These are phyloP conservation scores for Salmacisia buchloeana DNA, from an alignment of 1,284 basidiomycete species.

Conservation along the genomic window DNA sequence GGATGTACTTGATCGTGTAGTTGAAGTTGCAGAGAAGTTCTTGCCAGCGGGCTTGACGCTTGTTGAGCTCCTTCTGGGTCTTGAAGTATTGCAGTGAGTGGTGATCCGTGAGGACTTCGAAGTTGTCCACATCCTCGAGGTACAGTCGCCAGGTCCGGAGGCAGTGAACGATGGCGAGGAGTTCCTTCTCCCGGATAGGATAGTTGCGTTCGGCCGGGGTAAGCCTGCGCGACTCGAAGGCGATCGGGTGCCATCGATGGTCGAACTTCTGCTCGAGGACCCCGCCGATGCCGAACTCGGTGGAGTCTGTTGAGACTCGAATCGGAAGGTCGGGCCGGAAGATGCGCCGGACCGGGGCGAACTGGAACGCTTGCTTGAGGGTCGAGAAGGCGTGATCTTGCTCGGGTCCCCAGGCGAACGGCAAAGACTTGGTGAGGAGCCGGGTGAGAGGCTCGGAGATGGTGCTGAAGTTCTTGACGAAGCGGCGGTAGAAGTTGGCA, in stretches of 20 bases:
- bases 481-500: slow-evolving; percentile 14
- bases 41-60: slow-evolving; percentile 18
- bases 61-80: slow-evolving; percentile 5
- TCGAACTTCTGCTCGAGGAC: too few species aligned
- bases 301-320: too few species aligned
- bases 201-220: too few species aligned
- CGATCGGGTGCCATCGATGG: too few species aligned
- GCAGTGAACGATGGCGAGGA: slow-evolving; percentile 41
- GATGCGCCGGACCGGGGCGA: too few species aligned
- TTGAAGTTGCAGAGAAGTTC: slow-evolving; percentile 17
- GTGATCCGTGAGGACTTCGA: slow-evolving; percentile 17
- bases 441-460: slow-evolving; percentile 5
- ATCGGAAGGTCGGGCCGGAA: too few species aligned
- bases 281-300: too few species aligned
- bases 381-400: neutral
- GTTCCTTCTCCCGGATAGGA: too few species aligned
- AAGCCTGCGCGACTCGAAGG: too few species aligned
- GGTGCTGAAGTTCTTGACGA: slow-evolving; percentile 10
- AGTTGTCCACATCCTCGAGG: slow-evolving; percentile 33
- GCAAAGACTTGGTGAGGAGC: neutral
- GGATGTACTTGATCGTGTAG: slow-evolving; percentile 12
- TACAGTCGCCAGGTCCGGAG: slow-evolving; percentile 51
- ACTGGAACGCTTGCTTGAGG: neutral
- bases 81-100: slow-evolving; percentile 17
- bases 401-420: neutral